Percentiles rank a stretch among this genome's conserved stretches.
Evolutionary conservation across 805 yeast species (phyloP).

Genomic region (Yamadazyma sp.): DNA sequence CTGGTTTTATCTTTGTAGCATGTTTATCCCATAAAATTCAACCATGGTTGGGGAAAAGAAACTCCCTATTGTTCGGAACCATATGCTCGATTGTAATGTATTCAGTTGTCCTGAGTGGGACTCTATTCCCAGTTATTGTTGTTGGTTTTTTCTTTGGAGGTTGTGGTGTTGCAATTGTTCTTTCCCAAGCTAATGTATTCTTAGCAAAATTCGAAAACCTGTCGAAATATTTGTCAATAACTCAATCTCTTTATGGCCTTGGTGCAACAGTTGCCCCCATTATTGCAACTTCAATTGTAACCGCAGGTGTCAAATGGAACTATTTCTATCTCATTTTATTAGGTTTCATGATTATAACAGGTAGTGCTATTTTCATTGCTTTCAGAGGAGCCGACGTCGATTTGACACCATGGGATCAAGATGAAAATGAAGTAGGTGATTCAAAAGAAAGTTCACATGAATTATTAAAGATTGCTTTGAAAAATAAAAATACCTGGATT

Average conservation of each 20-base stretch:
- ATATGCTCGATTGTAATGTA: constrained; percentile 36
- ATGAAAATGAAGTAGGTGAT: constrained; percentile 8
- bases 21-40: constrained; percentile 43
- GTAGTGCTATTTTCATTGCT: constrained; percentile 33
- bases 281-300: constrained; percentile 54
- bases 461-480: constrained; percentile 33
- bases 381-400: constrained; percentile 52
- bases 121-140: constrained; percentile 46
- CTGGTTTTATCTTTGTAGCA: constrained; percentile 52
- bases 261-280: constrained; percentile 74
- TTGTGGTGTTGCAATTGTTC: constrained; percentile 47
- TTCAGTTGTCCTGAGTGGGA: constrained; percentile 44
- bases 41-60: constrained; percentile 36
- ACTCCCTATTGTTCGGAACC: constrained; percentile 38
- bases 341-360: constrained; percentile 33
- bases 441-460: constrained; percentile 2
- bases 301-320: constrained; percentile 50
- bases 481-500: constrained; percentile 41
- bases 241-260: constrained; percentile 69
- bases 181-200: constrained; percentile 52
- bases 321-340: constrained; percentile 46
- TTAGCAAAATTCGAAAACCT: constrained; percentile 48
- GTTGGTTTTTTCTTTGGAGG: constrained; percentile 57
- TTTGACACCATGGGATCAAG: constrained; percentile 31
- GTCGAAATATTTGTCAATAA: constrained; percentile 55